A percentile compares a stretch with the other conserved stretches of the same genome.
Evolutionary conservation across 2,329 filamentous ascomycete genomes (phyloP).

Genomic region (Arthroderma sp.): DNA sequence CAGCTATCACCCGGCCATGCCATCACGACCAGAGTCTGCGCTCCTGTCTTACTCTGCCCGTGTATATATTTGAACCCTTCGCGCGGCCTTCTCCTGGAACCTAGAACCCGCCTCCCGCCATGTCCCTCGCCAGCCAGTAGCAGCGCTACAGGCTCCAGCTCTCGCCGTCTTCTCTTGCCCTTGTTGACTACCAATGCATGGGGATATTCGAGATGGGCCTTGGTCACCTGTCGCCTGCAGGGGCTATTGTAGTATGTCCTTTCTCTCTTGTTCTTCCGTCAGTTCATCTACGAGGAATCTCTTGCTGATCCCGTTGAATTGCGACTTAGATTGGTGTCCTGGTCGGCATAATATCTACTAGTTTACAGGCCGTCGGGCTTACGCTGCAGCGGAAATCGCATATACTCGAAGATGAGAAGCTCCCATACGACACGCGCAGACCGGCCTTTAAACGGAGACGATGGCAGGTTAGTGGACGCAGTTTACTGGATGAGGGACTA

Average conservation of each 20-base stretch:
- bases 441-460: constrained; percentile 79
- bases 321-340: constrained; percentile 66
- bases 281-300: background rate
- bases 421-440: constrained; percentile 60
- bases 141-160: constrained; percentile 9
- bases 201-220: constrained; percentile 49
- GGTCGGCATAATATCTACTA: constrained; percentile 85
- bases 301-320: background rate
- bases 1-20: constrained; percentile 6
- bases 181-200: constrained; percentile 22
- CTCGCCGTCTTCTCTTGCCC: constrained; percentile 14
- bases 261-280: constrained; percentile 2
- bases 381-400: constrained; percentile 97
- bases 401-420: constrained; percentile 92
- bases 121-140: constrained; percentile 20
- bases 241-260: constrained; percentile 58
- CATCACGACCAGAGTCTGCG: background rate
- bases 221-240: constrained; percentile 63
- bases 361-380: constrained; percentile 85
- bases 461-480: constrained; percentile 59
- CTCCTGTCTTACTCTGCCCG: background rate
- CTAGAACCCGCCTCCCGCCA: background rate
- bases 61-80: constrained; percentile 1
- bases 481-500: no score
- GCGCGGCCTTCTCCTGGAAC: constrained; percentile 29